These are phyloP conservation scores for Spiraea crenata DNA, from an alignment of 331 rosid genomes.

Conservation along the genomic window DNA sequence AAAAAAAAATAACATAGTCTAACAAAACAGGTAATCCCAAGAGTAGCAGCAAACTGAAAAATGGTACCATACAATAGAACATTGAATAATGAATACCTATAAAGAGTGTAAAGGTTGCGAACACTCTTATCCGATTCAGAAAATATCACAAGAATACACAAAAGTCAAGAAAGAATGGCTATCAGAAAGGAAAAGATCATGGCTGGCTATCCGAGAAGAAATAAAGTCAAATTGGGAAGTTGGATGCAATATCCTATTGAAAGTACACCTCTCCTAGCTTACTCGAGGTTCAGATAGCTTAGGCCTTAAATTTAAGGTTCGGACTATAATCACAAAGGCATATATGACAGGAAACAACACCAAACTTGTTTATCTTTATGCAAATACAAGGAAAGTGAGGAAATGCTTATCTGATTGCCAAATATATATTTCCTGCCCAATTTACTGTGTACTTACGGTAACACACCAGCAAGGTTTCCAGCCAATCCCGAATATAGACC, in stretches of 20 bases:
- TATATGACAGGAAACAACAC: background rate
- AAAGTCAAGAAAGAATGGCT: background rate
- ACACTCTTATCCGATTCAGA: no score
- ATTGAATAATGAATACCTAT: no score
- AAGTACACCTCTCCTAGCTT: background rate
- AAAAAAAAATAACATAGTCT: no score
- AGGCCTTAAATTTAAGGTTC: background rate
- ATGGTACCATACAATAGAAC: no score
- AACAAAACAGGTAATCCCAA: no score
- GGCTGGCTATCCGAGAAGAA: background rate
- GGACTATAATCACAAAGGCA: background rate
- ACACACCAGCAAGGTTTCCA: conserved; percentile 69
- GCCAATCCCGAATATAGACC: conserved; percentile 71
- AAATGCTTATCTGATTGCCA: background rate
- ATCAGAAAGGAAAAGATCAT: background rate
- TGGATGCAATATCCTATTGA: background rate
- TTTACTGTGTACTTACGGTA: conserved; percentile 52
- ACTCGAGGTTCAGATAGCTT: background rate
- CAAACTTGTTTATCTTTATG: background rate
- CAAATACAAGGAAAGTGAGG: background rate
- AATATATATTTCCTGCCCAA: background rate
- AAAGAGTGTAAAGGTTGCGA: no score
- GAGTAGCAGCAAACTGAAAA: no score
- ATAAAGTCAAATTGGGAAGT: background rate
- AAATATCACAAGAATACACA: background rate